phyloP scores from a whole-genome alignment of 345 rosid species.

The Citrus mangshanensis region DNA sequence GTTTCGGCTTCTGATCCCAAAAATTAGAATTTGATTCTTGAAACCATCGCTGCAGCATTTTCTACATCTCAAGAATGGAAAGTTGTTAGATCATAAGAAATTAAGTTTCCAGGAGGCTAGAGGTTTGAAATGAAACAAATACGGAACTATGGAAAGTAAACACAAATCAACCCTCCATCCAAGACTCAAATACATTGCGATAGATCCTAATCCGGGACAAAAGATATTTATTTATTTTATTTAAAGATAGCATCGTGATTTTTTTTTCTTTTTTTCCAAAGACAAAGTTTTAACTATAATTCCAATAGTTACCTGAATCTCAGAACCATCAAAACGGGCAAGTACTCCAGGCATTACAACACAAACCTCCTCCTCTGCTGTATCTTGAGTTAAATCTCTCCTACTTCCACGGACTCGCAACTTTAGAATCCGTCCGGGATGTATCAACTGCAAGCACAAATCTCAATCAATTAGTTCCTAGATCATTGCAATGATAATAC shows the following conservation, averaged over 20 bases:
- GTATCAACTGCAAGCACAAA: constrained; percentile 46
- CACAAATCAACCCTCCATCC: background rate
- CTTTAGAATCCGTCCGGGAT: constrained; percentile 61
- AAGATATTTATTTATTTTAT: background rate
- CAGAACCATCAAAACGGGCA: constrained; percentile 83
- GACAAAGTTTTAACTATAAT: background rate
- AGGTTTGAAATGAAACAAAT: background rate
- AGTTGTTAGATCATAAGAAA: background rate
- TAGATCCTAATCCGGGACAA: background rate
- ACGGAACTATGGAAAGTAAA: background rate
- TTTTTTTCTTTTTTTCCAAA: background rate
- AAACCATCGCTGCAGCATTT: constrained; percentile 64
- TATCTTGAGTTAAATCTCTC: constrained; percentile 57
- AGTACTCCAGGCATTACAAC: constrained; percentile 70
- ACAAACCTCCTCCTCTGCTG: constrained; percentile 67
- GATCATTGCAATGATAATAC: background rate
- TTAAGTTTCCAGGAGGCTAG: background rate
- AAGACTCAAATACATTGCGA: background rate
- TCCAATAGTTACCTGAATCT: constrained; percentile 53
- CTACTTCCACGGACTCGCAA: constrained; percentile 72
- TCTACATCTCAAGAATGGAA: constrained; percentile 34
- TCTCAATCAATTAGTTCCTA: background rate
- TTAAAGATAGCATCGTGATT: background rate
- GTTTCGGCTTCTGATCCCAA: constrained; percentile 67
- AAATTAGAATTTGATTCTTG: constrained; percentile 55